phyloP scores from a whole-genome alignment of 441 rosid genomes.

The Populus hybrid region DNA sequence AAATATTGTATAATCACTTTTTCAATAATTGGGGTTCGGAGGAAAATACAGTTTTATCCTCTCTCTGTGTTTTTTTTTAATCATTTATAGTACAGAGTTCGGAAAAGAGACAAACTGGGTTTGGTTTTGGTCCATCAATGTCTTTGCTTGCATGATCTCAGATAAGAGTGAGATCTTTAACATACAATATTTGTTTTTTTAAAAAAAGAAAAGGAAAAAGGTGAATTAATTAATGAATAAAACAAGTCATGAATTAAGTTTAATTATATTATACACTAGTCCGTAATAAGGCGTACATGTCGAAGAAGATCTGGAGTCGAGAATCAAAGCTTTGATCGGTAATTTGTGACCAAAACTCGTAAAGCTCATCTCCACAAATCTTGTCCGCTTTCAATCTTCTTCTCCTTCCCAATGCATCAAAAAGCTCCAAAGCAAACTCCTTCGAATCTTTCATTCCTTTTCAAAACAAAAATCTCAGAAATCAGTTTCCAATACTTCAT shows the following conservation, averaged over 20 bases:
- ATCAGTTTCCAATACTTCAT: not conserved
- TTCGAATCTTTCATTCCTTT: conserved; percentile 91
- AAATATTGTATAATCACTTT: not conserved
- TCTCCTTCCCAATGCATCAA: conserved; percentile 76
- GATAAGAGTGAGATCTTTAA: not conserved
- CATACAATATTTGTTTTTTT: not conserved
- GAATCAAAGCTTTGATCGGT: conserved; percentile 97
- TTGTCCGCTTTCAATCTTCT: conserved; percentile 57
- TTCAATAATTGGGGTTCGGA: not conserved
- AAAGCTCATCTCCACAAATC: conserved; percentile 79
- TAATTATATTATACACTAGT: not conserved
- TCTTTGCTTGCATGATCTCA: not conserved
- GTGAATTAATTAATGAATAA: not conserved
- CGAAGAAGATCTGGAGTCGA: conserved; percentile 97
- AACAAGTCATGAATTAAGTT: not conserved
- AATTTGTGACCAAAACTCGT: conserved; percentile 84
- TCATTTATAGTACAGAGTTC: not conserved
- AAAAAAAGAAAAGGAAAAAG: not conserved
- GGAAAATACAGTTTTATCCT: conserved; percentile 8
- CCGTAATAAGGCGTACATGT: conserved; percentile 51
- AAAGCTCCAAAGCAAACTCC: conserved; percentile 85
- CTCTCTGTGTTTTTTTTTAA: no score
- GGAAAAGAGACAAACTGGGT: not conserved
- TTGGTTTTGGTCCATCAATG: not conserved
- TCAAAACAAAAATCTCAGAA: not conserved